These are phyloP conservation scores for Pyrus communis DNA, from an alignment of 306 rosid species.

Conservation along the genomic window DNA sequence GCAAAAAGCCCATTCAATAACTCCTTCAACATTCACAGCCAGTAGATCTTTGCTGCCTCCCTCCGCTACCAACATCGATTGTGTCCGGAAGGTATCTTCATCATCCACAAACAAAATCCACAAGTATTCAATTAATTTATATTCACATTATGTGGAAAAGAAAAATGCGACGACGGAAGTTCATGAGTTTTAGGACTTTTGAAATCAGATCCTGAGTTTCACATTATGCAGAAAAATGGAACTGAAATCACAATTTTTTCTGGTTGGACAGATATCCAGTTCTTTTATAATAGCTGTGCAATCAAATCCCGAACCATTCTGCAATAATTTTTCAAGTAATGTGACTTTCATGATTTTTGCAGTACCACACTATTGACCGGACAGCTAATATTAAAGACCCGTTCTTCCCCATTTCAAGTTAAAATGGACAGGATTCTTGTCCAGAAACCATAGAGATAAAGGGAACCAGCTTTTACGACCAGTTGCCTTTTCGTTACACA, in stretches of 20 bases:
- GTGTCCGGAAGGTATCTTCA: constrained; percentile 84
- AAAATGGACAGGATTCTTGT: background rate
- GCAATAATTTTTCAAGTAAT: background rate
- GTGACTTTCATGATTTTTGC: background rate
- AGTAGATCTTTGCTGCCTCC: constrained; percentile 80
- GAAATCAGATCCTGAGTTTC: no score
- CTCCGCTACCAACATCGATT: constrained; percentile 72
- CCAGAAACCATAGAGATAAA: background rate
- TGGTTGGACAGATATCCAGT: background rate
- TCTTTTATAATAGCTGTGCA: background rate
- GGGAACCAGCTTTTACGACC: background rate
- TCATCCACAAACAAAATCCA: background rate
- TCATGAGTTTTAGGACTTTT: no score
- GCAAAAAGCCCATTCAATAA: constrained; percentile 4
- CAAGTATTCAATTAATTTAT: background rate
- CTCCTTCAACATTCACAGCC: constrained; percentile 77
- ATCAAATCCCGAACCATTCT: background rate
- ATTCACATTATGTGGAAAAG: background rate
- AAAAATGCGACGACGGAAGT: background rate
- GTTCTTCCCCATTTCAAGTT: background rate
- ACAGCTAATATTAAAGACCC: background rate
- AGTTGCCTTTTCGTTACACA: background rate
- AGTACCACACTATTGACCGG: background rate
- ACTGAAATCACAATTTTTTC: background rate
- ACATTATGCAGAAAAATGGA: no score